Evolutionary conservation across 305 asterid species (phyloP), one percentile per base, ranked within the genome.

Genomic region (Fraxinus baroniana): DNA sequence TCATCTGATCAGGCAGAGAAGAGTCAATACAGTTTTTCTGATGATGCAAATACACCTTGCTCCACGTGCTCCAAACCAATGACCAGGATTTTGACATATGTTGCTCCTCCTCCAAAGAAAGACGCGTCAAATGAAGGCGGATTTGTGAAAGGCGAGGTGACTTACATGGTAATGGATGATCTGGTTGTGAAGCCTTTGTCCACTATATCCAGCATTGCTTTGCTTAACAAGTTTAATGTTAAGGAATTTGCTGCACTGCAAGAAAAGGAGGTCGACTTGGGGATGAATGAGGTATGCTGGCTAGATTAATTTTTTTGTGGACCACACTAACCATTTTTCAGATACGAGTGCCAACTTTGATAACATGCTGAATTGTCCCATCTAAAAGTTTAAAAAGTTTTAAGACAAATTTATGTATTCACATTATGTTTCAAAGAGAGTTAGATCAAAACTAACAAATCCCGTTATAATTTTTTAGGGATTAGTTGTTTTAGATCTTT

Each of bases 161-260:
- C 82, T 12, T 86, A 86, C 32, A 86, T 84, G 83, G 84, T 84
- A 10, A 70, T 77, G 84, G 86, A 86, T 86, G 79, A 90, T 75
- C 77, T 89, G 75, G 84, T 33, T 7, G 88, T 91, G 10, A 73
- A 68, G 78, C 91, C 93, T 2, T 78, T 83, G 90, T 88, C 94
- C 0, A 84, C 89, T 1, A 85, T 84, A 2, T 89, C 92, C 0
- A 68, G 81, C 49, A 81, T 91, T 10, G 52, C 85, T n/a, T 7
- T 88, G 41, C 84, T 88, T 0, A 86, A 86, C 12, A 18, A 73
- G n/a, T 80, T 78, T 33, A 76, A 79, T n/a, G 80, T 89, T 1
- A 82, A 80, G 80, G 84, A 88, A 0, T 81, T 87, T 3, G 77
- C 86, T 2, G 77, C 44, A 7, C 82, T 91, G 30, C 83, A 89